Evolutionary conservation across 169 alveolate genomes (phyloP).

Genomic region (Perkinsus marinus): DNA sequence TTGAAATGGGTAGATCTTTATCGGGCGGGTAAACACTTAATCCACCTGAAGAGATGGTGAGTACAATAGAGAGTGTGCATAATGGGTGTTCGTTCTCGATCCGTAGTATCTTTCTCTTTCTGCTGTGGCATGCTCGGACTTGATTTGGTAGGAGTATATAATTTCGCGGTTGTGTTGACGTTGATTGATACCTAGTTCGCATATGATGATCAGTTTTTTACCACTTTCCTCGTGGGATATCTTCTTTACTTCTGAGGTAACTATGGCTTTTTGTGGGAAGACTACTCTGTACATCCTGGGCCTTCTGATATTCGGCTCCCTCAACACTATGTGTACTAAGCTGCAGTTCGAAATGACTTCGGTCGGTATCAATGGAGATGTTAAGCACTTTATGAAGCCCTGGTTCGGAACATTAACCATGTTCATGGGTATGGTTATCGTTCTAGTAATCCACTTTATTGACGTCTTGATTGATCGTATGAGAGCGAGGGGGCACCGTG

Average conservation of each 20-base stretch:
- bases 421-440: neutral
- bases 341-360: conserved; percentile 1
- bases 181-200: too few relatives aligned
- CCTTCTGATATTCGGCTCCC: conserved; percentile 2
- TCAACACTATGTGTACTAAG: neutral
- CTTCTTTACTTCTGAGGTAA: neutral
- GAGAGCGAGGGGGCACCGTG: neutral
- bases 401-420: neutral
- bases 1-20: too few relatives aligned
- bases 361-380: neutral
- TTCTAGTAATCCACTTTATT: neutral
- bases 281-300: neutral
- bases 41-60: too few relatives aligned
- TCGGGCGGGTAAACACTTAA: too few relatives aligned
- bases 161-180: too few relatives aligned
- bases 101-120: too few relatives aligned
- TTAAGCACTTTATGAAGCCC: neutral
- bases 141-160: too few relatives aligned
- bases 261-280: neutral
- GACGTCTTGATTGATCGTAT: neutral
- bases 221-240: neutral
- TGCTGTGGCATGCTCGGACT: too few relatives aligned
- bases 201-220: neutral
- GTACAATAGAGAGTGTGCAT: too few relatives aligned
- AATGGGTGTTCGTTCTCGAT: too few relatives aligned